Percentiles rank a stretch among this genome's conserved stretches.
Evolutionary conservation across 345 rosid genomes (phyloP).

Genomic region (Brassica cretica): DNA sequence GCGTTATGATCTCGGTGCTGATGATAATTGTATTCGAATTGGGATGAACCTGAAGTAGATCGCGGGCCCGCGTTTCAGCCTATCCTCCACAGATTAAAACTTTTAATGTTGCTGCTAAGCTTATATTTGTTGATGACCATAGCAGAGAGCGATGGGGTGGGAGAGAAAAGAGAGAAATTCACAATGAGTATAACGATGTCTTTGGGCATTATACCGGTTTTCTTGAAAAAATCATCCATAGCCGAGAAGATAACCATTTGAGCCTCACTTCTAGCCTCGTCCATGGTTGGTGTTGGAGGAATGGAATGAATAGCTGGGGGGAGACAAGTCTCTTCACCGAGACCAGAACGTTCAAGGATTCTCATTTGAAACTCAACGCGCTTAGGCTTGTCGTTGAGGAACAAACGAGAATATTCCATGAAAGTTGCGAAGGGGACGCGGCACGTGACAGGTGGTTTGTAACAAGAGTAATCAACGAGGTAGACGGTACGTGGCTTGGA

Average conservation of each 20-base stretch:
- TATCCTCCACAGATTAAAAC: constrained; percentile 82
- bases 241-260: constrained; percentile 69
- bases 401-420: constrained; percentile 65
- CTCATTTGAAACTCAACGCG: constrained; percentile 70
- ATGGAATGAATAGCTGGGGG: constrained; percentile 81
- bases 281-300: constrained; percentile 71
- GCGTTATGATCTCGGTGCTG: constrained; percentile 75
- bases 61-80: constrained; percentile 87
- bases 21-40: constrained; percentile 65
- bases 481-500: constrained; percentile 61
- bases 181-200: constrained; percentile 67
- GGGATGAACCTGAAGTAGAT: constrained; percentile 69
- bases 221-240: constrained; percentile 63
- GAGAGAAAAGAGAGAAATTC: constrained; percentile 76
- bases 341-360: constrained; percentile 71
- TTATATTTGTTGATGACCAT: constrained; percentile 79
- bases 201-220: constrained; percentile 64
- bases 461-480: constrained; percentile 66
- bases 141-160: constrained; percentile 73
- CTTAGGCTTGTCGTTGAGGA: constrained; percentile 48
- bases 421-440: constrained; percentile 69
- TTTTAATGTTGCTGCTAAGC: constrained; percentile 74
- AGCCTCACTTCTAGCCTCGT: constrained; percentile 62
- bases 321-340: constrained; percentile 76
- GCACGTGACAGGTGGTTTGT: constrained; percentile 61